Evolutionary conservation across 2,329 filamentous ascomycete species (phyloP), one percentile per base, ranked within the genome.

Genomic region (Phialophora tarda): DNA sequence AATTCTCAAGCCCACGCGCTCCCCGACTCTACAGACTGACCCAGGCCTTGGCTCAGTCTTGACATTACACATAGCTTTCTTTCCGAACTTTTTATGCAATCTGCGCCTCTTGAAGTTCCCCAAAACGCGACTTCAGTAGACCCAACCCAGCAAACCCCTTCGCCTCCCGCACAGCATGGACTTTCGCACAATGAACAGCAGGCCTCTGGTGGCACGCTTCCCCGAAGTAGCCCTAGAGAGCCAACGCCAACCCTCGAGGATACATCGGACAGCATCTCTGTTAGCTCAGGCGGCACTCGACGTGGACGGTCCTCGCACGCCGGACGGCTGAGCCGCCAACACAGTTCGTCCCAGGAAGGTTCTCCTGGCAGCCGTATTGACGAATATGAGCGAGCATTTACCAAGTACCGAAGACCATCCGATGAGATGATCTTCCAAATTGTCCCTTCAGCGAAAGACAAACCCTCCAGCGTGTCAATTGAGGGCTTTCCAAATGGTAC

Each of bases 401-500:
- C 74, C 24, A 67, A 77, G 73, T 66, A 77, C 73, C 72, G 74
- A 72, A 69, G 79, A 72, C 70, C 50, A 47, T 68, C 78, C 28
- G 78, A 81, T 65, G 81, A 82, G 2, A 79, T 80, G 64, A 78
- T 77, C 17, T 86, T 87, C 69, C 83, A 83, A 73, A 81, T 86
- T 23, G 78, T 84, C 65, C 82, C 76, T 47, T 75, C 75, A 6
- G 76, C 79, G 59, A 80, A 77, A 66, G 77, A 80, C 12, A 78
- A 76, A 44, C 78, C 81, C 63, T 81, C 80, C 71, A 78, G 77
- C 55, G 78, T 81, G 50, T 82, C 84, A 30, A 80, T 89, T 48
- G 79, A 83, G 47, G 80, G 82, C 62, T 89, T 97, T 69, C 93
- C 94, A 6, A 97, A 96, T 82, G 93, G 93, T 96, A 81, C 47